Conservation (phyloP, 2,329 filamentous ascomycete genomes). For the Colletotrichum paranaense region DNA sequence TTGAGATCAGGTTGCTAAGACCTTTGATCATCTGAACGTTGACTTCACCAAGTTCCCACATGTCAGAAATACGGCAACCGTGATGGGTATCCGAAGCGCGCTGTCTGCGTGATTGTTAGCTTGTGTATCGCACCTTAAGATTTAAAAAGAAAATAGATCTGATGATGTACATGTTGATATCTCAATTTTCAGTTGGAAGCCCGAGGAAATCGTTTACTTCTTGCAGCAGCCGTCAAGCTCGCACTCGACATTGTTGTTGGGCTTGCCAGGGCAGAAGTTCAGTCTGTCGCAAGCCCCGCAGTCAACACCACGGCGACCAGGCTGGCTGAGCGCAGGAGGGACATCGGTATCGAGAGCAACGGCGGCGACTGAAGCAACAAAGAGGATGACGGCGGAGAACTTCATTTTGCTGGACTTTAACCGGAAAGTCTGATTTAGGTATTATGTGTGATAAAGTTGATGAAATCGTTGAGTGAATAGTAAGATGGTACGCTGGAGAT, state of each 20-base stretch:
- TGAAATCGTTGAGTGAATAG: too few relatives aligned
- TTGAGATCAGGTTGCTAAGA: too few relatives aligned
- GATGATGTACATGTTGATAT: too few relatives aligned
- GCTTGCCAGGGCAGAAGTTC: slow-evolving; percentile 28
- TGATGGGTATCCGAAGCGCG: too few relatives aligned
- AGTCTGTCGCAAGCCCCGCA: slow-evolving; percentile 19
- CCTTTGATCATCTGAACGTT: too few relatives aligned
- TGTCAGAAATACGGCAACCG: too few relatives aligned
- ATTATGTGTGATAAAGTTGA: not conserved
- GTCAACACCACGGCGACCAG: slow-evolving; percentile 25
- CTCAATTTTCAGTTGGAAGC: too few relatives aligned
- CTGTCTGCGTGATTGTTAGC: too few relatives aligned
- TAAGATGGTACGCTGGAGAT: not conserved
- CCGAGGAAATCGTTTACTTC: not conserved
- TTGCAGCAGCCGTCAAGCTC: slow-evolving; percentile 27
- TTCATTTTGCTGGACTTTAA: slow-evolving; percentile 28
- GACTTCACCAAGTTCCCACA: too few relatives aligned
- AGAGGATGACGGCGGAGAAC: slow-evolving; percentile 17
- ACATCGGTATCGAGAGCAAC: slow-evolving; percentile 24
- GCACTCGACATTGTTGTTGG: slow-evolving; percentile 27
- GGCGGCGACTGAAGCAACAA: slow-evolving; percentile 24
- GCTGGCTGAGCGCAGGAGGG: slow-evolving; percentile 16
- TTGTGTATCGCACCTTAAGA: too few relatives aligned
- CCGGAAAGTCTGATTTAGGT: slow-evolving; percentile 6
- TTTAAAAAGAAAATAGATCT: too few relatives aligned